Evolutionary conservation across 1,284 basidiomycete species (phyloP).

Genomic region (Puccinia novopanici): DNA sequence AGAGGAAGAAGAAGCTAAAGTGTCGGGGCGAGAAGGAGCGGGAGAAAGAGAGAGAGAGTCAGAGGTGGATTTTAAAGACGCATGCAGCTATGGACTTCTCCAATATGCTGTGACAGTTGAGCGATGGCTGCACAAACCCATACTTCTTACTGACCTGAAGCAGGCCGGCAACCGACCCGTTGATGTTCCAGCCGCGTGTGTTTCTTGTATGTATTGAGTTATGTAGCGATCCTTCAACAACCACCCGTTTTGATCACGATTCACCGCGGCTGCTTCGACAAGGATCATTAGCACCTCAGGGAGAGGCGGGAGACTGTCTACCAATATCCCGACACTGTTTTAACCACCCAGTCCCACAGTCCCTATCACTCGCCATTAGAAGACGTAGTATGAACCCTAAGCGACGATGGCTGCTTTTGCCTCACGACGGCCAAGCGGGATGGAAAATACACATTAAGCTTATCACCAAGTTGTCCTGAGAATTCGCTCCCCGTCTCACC

Average conservation of each 20-base stretch:
- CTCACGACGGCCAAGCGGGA: not conserved
- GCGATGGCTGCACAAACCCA: not conserved
- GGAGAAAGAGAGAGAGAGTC: not conserved
- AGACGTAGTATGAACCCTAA: too few relatives aligned
- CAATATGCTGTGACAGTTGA: not conserved
- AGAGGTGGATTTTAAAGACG: not conserved
- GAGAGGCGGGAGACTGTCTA: not conserved
- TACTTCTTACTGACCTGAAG: not conserved
- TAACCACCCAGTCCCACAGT: too few relatives aligned
- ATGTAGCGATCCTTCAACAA: not conserved
- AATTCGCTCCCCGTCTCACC: not conserved
- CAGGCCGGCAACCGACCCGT: not conserved
- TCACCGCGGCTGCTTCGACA: slow-evolving; percentile 3
- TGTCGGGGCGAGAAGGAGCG: not conserved
- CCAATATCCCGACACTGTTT: too few relatives aligned
- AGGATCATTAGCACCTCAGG: not conserved
- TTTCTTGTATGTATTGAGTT: too few relatives aligned
- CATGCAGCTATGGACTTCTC: slow-evolving; percentile 7
- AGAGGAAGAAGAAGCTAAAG: too few relatives aligned
- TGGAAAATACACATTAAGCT: not conserved
- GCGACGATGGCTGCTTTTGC: not conserved
- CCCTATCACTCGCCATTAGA: too few relatives aligned
- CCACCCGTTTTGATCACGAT: slow-evolving; percentile 9
- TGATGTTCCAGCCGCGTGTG: too few relatives aligned
- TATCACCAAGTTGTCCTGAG: not conserved